These are phyloP conservation scores for Pseudogymnoascus sp. DNA, from an alignment of 2,329 filamentous ascomycete species.

Conservation along the genomic window DNA sequence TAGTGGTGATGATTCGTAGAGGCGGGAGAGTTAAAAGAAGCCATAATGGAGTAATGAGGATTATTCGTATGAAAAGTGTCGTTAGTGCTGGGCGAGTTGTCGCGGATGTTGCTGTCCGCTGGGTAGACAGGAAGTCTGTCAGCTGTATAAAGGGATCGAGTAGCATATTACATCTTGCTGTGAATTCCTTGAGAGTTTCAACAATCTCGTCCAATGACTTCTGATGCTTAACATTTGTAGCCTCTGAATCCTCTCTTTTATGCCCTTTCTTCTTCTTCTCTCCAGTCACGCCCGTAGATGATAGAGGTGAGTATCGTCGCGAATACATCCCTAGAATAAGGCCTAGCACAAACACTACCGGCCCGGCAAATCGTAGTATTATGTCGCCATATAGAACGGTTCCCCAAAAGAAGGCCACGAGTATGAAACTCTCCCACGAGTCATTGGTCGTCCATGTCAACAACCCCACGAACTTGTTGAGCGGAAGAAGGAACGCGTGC, in stretches of 20 bases:
- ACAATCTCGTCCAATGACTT: conserved; percentile 97
- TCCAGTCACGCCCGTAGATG: conserved; percentile 69
- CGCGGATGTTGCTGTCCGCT: conserved; percentile 80
- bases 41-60: conserved; percentile 85
- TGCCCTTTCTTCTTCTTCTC: conserved; percentile 46
- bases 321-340: conserved; percentile 91
- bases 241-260: conserved; percentile 42
- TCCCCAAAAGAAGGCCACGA: conserved; percentile 80
- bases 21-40: conserved; percentile 73
- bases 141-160: conserved; percentile 80
- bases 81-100: conserved; percentile 86
- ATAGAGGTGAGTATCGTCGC: conserved; percentile 78
- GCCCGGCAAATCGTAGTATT: conserved; percentile 72
- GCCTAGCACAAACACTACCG: conserved; percentile 67
- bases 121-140: conserved; percentile 88
- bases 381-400: conserved; percentile 76
- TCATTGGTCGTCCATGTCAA: conserved; percentile 91
- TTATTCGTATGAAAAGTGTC: conserved; percentile 77
- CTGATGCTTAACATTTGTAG: conserved; percentile 64
- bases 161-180: conserved; percentile 81
- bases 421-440: conserved; percentile 91
- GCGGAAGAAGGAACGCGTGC: conserved; percentile 81
- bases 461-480: conserved; percentile 78
- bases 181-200: conserved; percentile 83
- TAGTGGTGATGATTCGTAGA: conserved; percentile 75